A percentile compares a stretch with the other conserved stretches of the same genome.
Evolutionary conservation across 2,329 filamentous ascomycete species (phyloP).

Genomic region (Davidsoniella australis): DNA sequence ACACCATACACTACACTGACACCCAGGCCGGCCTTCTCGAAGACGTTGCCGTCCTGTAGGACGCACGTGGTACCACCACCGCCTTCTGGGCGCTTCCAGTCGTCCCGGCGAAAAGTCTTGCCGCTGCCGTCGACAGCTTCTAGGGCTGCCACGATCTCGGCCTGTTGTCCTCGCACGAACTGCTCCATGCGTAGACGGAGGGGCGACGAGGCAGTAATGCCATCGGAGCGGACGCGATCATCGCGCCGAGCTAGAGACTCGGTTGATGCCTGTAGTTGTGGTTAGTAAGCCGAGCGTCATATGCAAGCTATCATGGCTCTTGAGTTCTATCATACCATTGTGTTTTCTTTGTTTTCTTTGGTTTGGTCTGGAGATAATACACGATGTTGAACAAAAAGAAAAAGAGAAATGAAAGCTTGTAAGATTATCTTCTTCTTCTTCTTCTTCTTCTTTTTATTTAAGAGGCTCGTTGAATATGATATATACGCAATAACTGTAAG

Average conservation of each 20-base stretch:
- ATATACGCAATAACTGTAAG: too few relatives aligned
- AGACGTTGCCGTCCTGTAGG: conserved; percentile 87
- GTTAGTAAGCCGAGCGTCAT: too few relatives aligned
- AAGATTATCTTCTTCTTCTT: too few relatives aligned
- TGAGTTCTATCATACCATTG: too few relatives aligned
- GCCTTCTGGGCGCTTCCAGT: conserved; percentile 74
- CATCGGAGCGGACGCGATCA: conserved; percentile 47
- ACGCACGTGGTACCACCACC: conserved; percentile 92
- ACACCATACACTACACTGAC: conserved; percentile 89
- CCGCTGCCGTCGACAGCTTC: conserved; percentile 57
- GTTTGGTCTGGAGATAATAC: too few relatives aligned
- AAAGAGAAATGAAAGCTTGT: too few relatives aligned
- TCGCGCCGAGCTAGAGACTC: conserved; percentile 45
- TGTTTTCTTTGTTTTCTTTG: too few relatives aligned
- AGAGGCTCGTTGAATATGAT: too few relatives aligned
- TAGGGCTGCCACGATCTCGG: conserved; percentile 68
- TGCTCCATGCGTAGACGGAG: conserved; percentile 98
- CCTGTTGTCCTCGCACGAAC: conserved; percentile 85
- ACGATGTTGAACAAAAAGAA: too few relatives aligned
- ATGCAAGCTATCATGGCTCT: too few relatives aligned
- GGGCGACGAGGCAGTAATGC: conserved; percentile 61
- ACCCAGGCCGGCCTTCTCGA: conserved; percentile 94
- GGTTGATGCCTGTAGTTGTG: too few relatives aligned
- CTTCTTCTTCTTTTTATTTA: too few relatives aligned
- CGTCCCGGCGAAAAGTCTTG: conserved; percentile 58